These are phyloP conservation scores for Colletotrichum sp. DNA, from an alignment of 2,329 filamentous ascomycete genomes.

Conservation along the genomic window DNA sequence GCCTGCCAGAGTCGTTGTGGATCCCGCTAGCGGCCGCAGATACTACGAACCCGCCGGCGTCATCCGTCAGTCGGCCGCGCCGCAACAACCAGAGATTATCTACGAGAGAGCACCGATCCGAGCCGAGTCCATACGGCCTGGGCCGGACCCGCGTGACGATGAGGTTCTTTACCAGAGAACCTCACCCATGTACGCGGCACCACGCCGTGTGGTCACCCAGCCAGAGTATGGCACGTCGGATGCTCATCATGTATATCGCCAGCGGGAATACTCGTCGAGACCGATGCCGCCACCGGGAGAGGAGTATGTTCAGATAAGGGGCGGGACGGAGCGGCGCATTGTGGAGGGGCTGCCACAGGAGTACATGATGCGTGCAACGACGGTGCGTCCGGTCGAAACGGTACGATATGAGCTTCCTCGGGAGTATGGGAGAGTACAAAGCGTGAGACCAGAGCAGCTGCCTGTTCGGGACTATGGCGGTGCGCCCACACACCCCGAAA, in stretches of 20 bases:
- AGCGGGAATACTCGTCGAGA: constrained; percentile 61
- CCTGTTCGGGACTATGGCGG: constrained; percentile 53
- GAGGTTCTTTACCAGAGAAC: constrained; percentile 54
- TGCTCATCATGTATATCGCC: constrained; percentile 56
- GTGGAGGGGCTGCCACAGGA: constrained; percentile 55
- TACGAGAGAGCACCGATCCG: constrained; percentile 69
- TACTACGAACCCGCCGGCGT: constrained; percentile 64
- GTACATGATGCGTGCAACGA: constrained; percentile 59
- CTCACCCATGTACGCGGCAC: constrained; percentile 53
- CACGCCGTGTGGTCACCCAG: constrained; percentile 65
- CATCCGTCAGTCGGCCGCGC: constrained; percentile 58
- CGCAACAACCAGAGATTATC: constrained; percentile 58
- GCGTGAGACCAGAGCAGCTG: constrained; percentile 40
- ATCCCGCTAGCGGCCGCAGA: constrained; percentile 77
- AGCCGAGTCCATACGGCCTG: constrained; percentile 54
- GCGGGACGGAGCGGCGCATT: constrained; percentile 41
- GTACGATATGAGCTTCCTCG: constrained; percentile 44
- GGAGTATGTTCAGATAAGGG: constrained; percentile 55
- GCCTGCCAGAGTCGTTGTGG: constrained; percentile 74
- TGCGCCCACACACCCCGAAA: constrained; percentile 39
- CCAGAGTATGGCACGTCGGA: constrained; percentile 60
- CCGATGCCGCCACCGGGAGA: constrained; percentile 44
- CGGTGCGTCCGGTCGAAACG: constrained; percentile 58
- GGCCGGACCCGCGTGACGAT: constrained; percentile 52
- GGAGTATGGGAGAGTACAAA: constrained; percentile 50